Evolutionary conservation across 371 early-diverging fungal species (phyloP), one percentile per base, ranked within the genome.

Genomic region (Mortierella sp.): DNA sequence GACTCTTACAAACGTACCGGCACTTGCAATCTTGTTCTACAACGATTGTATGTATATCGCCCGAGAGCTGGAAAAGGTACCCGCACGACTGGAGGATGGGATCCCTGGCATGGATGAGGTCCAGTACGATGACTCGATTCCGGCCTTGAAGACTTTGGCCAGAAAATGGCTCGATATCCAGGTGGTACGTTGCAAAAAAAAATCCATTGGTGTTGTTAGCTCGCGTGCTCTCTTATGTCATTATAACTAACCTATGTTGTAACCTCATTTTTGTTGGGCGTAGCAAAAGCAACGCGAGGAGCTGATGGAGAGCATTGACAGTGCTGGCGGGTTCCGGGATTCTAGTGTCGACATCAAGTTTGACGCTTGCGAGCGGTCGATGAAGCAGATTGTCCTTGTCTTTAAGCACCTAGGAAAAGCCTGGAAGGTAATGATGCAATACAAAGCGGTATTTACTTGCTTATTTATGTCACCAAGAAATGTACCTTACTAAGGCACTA

Each of bases 11-110:
- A 72, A 78, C 8, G 81, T 90, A n/a, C 93, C 94, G 24, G 91
- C 93, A 6, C 77, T 91, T 35, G 83, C 92, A 0, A 90, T 95
- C 72, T 84, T 94, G 16, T 94, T 95, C 75, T 87, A 92, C 71
- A 96, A 95, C 54, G 96, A 96, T 77, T 96, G 96, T 75, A 88
- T 91, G 81, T 95, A 92, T 87, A 83, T 95, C 12, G 91, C 95
- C 11, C 88, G 83, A 60, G 86, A 76, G 80, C 84, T 81, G 35
- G 87, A 70, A 32, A 75, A 81, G 41, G 41, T 74, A 32, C 76
- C 76, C 3, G 70, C 72, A 14, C 54, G 80, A 56, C 35, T 86
- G 35, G 78, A 77, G 43, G 77, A 83, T 12, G 83, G 82, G 4
- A 77, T 89, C 63, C 81, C 82, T 10, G 87, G 82, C 14, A 82